phyloP scores from a whole-genome alignment of 371 early-diverging fungal species.

The Homolaphlyctis polyrhiza region DNA sequence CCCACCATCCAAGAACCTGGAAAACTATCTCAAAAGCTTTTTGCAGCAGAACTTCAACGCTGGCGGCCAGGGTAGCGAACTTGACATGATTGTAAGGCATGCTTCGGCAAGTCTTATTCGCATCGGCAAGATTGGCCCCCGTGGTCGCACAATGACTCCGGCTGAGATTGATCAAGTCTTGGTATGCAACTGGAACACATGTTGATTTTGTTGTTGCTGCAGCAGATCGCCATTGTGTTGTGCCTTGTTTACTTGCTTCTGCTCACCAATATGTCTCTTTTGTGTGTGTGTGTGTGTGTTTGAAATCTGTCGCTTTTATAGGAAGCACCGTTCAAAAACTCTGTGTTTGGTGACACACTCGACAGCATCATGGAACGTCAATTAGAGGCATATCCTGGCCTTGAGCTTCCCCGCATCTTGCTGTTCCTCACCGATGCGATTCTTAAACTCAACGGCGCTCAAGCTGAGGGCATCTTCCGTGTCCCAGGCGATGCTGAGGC shows the following conservation, averaged over 20 bases:
- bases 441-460: conserved; percentile 65
- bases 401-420: conserved; percentile 70
- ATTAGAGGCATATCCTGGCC: conserved; percentile 27
- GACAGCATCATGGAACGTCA: conserved; percentile 68
- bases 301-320: conserved; percentile 17
- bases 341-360: conserved; percentile 90
- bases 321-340: conserved; percentile 80
- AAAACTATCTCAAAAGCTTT: conserved; percentile 76
- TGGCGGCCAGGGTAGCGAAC: conserved; percentile 1
- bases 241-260: neutral
- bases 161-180: conserved; percentile 78
- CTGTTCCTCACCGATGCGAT: conserved; percentile 79
- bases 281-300: no score
- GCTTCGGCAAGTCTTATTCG: conserved; percentile 62
- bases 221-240: neutral
- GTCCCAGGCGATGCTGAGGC: conserved; percentile 91
- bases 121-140: conserved; percentile 73
- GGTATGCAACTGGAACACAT: conserved; percentile 21
- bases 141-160: conserved; percentile 67
- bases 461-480: conserved; percentile 94
- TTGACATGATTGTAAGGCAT: conserved; percentile 41
- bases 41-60: conserved; percentile 56
- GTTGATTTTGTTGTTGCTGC: neutral
- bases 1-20: conserved; percentile 87
- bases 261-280: neutral